phyloP scores from a whole-genome alignment of 371 early-diverging fungal genomes.

The Gilbertella persicaria region DNA sequence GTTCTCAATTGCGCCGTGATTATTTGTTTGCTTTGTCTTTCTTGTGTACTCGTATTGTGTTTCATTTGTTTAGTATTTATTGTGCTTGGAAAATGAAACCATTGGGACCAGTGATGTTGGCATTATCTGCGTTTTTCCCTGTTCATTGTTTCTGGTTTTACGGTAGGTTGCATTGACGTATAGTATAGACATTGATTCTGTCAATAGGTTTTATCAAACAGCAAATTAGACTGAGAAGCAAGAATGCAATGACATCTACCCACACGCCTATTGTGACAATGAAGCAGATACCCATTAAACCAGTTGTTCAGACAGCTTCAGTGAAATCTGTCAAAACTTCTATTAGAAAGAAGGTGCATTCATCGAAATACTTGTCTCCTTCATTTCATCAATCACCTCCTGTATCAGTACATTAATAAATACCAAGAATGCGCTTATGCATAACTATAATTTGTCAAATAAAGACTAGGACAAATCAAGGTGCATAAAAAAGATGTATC shows the following conservation, averaged over 20 bases:
- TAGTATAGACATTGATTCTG: neutral
- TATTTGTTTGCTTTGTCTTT: conserved; percentile 46
- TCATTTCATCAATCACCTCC: conserved; percentile 20
- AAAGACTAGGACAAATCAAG: too few relatives aligned
- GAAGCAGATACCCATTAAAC: neutral
- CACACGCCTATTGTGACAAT: neutral
- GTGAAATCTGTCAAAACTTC: neutral
- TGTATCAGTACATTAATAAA: conserved; percentile 22
- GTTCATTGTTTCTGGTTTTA: conserved; percentile 53
- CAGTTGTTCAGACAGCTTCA: neutral
- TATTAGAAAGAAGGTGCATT: conserved; percentile 3
- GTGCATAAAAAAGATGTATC: too few relatives aligned
- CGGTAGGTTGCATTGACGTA: conserved; percentile 23
- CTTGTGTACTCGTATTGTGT: conserved; percentile 36
- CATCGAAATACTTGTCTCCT: neutral
- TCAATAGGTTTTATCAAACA: conserved; percentile 31
- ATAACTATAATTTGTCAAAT: neutral
- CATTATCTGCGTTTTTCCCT: conserved; percentile 33
- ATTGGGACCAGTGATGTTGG: conserved; percentile 16
- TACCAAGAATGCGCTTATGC: too few relatives aligned
- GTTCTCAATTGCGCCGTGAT: conserved; percentile 32
- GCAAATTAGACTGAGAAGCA: conserved; percentile 18
- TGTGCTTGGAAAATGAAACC: conserved; percentile 17
- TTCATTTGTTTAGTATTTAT: conserved; percentile 41
- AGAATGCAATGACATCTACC: neutral